phyloP scores from a whole-genome alignment of 805 yeast species.

The Grigorovia jiainica region DNA sequence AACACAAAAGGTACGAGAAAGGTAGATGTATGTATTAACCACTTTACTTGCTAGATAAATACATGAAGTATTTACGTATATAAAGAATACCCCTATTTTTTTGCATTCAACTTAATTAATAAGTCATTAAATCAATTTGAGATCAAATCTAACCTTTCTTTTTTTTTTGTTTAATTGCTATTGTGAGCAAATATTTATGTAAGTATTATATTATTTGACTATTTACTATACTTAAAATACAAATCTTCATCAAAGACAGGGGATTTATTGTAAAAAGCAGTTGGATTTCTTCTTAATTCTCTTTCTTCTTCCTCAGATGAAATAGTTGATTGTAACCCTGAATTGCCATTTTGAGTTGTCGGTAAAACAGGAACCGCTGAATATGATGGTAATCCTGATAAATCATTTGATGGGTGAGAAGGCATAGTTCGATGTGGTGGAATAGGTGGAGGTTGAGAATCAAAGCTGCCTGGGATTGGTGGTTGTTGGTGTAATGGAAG shows the following conservation, averaged over 20 bases:
- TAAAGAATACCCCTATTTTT: no score
- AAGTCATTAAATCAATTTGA: no score
- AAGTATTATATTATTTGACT: neutral
- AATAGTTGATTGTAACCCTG: neutral
- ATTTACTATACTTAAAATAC: constrained; percentile 31
- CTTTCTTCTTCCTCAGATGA: constrained; percentile 17
- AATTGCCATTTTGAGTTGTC: neutral
- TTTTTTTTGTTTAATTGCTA: neutral
- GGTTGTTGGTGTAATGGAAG: constrained; percentile 1
- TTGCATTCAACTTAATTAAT: no score
- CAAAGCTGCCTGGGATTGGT: neutral
- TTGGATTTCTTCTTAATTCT: constrained; percentile 26
- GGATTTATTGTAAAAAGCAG: constrained; percentile 39
- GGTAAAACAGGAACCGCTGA: neutral
- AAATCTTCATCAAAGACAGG: constrained; percentile 41
- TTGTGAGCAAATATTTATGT: neutral
- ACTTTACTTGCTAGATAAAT: no score
- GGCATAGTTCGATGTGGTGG: neutral
- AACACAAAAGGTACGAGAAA: no score
- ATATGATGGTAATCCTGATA: neutral
- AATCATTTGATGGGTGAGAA: neutral
- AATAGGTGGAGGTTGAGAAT: neutral
- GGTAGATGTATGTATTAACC: no score
- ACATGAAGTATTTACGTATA: no score
- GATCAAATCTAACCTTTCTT: neutral